These are phyloP conservation scores for Arthroderma sp. DNA, from an alignment of 2,329 filamentous ascomycete species.

Conservation along the genomic window DNA sequence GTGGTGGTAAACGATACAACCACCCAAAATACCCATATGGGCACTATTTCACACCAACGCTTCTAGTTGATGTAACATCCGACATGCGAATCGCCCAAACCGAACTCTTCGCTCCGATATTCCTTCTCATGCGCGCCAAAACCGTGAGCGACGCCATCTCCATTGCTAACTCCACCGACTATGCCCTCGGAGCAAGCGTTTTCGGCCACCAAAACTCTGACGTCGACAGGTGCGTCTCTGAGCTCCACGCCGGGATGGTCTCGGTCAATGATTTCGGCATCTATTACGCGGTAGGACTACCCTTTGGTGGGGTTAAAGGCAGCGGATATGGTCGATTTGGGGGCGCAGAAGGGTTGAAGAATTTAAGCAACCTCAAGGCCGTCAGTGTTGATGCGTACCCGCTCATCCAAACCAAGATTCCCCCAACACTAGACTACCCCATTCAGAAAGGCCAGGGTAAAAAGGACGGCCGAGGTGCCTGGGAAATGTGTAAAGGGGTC, in stretches of 20 bases:
- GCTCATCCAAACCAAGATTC: constrained; percentile 59
- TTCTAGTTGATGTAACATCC: constrained; percentile 77
- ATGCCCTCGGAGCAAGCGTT: constrained; percentile 77
- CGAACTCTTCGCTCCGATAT: constrained; percentile 87
- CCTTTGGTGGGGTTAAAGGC: constrained; percentile 82
- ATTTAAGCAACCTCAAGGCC: constrained; percentile 76
- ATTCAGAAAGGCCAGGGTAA: constrained; percentile 47
- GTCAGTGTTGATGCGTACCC: constrained; percentile 64
- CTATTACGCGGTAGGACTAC: constrained; percentile 86
- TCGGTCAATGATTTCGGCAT: constrained; percentile 90
- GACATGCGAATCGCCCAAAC: constrained; percentile 77
- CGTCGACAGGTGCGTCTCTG: constrained; percentile 50
- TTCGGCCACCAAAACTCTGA: constrained; percentile 58
- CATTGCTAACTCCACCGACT: constrained; percentile 72
- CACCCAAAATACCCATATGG: constrained; percentile 65
- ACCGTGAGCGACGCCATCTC: constrained; percentile 54
- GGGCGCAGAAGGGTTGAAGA: constrained; percentile 72
- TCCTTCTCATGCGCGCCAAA: constrained; percentile 64
- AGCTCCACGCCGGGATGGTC: constrained; percentile 76
- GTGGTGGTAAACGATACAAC: constrained; percentile 56
- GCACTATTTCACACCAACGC: constrained; percentile 85
- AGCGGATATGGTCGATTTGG: constrained; percentile 91
- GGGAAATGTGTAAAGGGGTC: constrained; percentile 38
- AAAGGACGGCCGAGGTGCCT: constrained; percentile 47
- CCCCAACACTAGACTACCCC: constrained; percentile 68